Evolutionary conservation across 2,329 filamentous ascomycete species (phyloP), one percentile per base, ranked within the genome.

Genomic region (Colletotrichum magnum): DNA sequence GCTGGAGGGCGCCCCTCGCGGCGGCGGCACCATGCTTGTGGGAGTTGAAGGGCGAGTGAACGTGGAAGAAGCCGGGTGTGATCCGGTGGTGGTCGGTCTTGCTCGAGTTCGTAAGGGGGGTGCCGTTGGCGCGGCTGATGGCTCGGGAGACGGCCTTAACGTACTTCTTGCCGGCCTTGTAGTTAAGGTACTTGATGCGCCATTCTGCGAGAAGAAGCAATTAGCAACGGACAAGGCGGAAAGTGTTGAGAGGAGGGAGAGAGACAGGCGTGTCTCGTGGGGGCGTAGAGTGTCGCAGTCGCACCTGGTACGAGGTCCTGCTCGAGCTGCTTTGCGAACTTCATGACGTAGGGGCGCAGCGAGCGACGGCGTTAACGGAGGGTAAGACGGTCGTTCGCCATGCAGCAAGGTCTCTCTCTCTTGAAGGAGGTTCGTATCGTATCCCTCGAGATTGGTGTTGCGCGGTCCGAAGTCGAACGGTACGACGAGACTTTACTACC

Each of bases 151-250:
- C 91, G 65, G 90, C 90, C 81, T 98, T 98, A 80, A 98, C 87
- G 78, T 94, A 92, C 83, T 98, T 98, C 83, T 98, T 98, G 70
- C 94, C 95, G 65, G 90, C 90, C 87, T 97, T 97, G 86, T 98
- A 98, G 81, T 98, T 90, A 74, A 98, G 88, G 80, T 98, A 98
- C 81, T 97, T 97, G 79, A 91, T 88, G 76, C 93, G 90, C 95
- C 95, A 98, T 88, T 98, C 89, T 91, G 73, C 32, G 15, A 21
- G 54, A 21, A 21, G 9, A 50, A 24, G 47, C 48, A 16, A 26
- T 69, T 47, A 56, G 54, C 58, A 10, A 41, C 24, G 54, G 56
- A 18, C 28, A 32, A 9, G 28, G 7, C 28, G 28, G 28, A 32
- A 2, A 4, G 7, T n/a, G 21, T 59, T 48, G 48, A 58, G 45